Conservation (phyloP, 495 filamentous ascomycete species). For the Letharia lupina region DNA sequence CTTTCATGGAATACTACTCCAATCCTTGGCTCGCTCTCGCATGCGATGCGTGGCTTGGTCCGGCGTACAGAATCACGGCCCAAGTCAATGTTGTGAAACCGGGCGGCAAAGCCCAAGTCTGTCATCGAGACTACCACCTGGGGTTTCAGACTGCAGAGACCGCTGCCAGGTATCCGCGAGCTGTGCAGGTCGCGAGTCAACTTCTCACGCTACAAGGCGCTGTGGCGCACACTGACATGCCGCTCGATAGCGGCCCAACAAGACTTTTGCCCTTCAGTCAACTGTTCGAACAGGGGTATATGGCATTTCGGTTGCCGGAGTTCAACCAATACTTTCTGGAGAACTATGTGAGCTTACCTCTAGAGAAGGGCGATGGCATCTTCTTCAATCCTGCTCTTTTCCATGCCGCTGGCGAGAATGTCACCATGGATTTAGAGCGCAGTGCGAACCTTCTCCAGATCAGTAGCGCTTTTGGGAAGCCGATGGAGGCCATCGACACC, state of each 20-base stretch:
- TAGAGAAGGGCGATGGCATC: not conserved
- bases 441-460: not conserved
- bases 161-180: not conserved
- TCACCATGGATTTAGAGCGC: not conserved
- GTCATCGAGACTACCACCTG: not conserved
- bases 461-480: not conserved
- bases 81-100: not conserved
- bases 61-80: not conserved
- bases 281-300: not conserved
- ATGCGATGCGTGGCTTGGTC: not conserved
- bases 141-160: not conserved
- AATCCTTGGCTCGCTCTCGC: not conserved
- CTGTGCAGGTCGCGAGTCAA: not conserved
- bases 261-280: not conserved
- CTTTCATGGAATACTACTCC: not conserved
- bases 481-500: not conserved
- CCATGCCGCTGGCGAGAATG: not conserved
- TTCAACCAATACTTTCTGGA: not conserved
- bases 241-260: not conserved
- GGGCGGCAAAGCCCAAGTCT: not conserved
- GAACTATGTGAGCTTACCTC: not conserved
- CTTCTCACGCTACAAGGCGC: not conserved
- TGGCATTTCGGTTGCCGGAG: not conserved
- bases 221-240: not conserved
- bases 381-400: not conserved